Evolutionary conservation across 306 rosid species (phyloP), one percentile per base, ranked within the genome.

Genomic region (Delonix regia): DNA sequence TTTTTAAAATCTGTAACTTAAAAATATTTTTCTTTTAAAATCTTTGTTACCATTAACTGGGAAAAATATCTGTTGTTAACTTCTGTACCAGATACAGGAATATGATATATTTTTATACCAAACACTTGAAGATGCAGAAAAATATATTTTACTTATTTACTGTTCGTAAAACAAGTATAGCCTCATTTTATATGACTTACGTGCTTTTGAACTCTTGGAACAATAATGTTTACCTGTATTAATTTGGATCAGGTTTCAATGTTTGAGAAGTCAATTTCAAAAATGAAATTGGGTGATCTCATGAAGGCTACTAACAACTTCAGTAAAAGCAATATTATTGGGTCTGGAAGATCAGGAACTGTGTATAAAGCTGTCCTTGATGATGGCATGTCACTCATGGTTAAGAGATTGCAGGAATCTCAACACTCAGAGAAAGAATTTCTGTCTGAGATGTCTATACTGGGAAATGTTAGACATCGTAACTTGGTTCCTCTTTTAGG

Each of bases 241-340:
- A 48, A 71, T 49, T 39, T 81, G 71, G 7, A 79, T 64, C 93
- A 95, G 99, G 97, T 92, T 74, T 95, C 97, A 42, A 74, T 89
- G 91, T 91, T 95, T 79, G 97, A 88, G 87, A 91, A 90, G 84
- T 88, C 97, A 21, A 53, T 95, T 66, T 69, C 92, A 18, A 95
- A 95, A 84, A 90, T 91, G 97, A 95, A 85, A 76, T 79, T 95
- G 89, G 84, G 89, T 62, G 99, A 95, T 87, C 98, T 95, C 78
- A 87, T 95, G 97, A 90, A 88, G 90, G 97, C 99, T 68, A 95
- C 98, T 25, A 86, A 87, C 89, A 89, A 42, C 90, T 95, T 95
- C 86, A 82, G 90, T 60, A 92, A 88, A 68, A 80, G 39, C 78
- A 88, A 88, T 51, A 87, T 92, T 78, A 91, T 95, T 28, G 96